Percentiles rank a stretch among this genome's conserved stretches.
phyloP scores from a whole-genome alignment of 73 alveolate species.

The Paramecium caudatum region DNA sequence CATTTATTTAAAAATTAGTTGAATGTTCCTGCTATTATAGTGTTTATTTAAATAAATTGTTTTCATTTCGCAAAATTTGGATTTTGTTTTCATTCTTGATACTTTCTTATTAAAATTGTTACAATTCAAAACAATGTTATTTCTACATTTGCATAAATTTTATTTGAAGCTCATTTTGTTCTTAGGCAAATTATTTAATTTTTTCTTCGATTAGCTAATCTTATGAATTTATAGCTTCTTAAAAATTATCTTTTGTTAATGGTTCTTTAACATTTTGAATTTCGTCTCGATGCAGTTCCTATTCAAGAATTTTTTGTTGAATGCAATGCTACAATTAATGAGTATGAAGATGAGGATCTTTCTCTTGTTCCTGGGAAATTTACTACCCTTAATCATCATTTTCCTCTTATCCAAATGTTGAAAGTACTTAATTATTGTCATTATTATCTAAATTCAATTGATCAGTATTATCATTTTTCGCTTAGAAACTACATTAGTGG shows the following conservation, averaged over 20 bases:
- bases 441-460: neutral
- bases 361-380: too few relatives aligned
- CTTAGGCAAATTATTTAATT: neutral
- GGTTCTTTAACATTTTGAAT: neutral
- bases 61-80: neutral
- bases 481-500: conserved; percentile 18
- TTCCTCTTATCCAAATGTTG: too few relatives aligned
- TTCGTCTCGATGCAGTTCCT: neutral
- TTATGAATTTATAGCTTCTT: neutral
- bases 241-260: neutral
- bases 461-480: neutral
- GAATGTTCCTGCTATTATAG: neutral
- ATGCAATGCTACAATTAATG: neutral
- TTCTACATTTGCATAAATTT: neutral
- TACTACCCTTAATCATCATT: too few relatives aligned
- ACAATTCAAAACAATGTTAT: neutral
- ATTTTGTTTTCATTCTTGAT: neutral
- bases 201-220: neutral
- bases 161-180: neutral
- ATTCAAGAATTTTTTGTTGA: neutral
- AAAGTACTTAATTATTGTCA: too few relatives aligned
- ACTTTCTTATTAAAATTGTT: neutral
- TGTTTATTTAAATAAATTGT: neutral
- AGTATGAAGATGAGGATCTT: conserved; percentile 9
- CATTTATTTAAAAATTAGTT: neutral